A percentile compares a stretch with the other conserved stretches of the same genome.
These are phyloP conservation scores for Edaphochlamys debaryana DNA, from an alignment of 139 green algal genomes.

Conservation along the genomic window DNA sequence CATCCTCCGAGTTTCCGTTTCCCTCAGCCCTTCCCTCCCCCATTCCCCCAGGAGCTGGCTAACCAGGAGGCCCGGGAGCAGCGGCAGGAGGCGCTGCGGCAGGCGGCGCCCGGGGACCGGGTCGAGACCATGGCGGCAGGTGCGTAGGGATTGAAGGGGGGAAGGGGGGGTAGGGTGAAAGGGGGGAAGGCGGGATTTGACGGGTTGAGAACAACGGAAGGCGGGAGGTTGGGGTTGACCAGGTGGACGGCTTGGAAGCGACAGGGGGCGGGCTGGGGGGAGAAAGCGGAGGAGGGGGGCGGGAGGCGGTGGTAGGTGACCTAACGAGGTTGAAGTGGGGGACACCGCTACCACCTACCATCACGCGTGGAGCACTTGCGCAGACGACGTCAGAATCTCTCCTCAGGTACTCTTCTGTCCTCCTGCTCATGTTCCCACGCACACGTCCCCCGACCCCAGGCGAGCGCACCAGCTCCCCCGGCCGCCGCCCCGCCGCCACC, in stretches of 20 bases:
- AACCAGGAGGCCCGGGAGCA: neutral
- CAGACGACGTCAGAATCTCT: slow-evolving; percentile 73
- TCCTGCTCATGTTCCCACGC: neutral
- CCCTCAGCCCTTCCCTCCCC: no score
- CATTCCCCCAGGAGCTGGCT: no score
- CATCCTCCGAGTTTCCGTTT: no score
- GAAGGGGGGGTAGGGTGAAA: no score
- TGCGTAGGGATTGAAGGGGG: neutral
- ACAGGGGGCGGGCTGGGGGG: no score
- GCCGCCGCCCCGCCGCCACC: neutral
- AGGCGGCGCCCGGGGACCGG: slow-evolving; percentile 39
- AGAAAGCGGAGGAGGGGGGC: no score
- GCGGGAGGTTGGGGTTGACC: neutral
- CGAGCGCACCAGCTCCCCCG: neutral
- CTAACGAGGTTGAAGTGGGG: no score
- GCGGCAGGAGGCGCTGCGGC: neutral
- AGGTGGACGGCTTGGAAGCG: no score
- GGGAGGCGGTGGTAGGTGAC: no score
- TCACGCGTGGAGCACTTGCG: no score
- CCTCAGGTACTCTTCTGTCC: slow-evolving; percentile 79
- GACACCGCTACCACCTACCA: no score
- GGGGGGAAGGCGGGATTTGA: no score
- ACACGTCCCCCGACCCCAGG: neutral
- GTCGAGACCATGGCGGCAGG: slow-evolving; percentile 41
- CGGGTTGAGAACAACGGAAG: neutral